phyloP scores from a whole-genome alignment of 129 eudicot species.

The Escallonia rubra region DNA sequence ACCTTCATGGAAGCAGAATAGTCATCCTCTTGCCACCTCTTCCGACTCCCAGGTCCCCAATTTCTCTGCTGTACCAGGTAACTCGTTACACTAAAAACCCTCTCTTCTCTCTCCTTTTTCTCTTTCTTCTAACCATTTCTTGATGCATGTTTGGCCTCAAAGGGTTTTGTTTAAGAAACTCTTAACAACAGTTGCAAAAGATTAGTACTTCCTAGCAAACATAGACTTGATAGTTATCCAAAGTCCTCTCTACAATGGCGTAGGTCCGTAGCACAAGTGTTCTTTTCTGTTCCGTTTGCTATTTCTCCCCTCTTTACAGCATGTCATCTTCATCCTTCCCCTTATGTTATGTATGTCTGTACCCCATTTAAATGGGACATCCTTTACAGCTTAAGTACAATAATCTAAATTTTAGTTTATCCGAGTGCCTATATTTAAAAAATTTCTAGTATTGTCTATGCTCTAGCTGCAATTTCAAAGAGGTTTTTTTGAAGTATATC shows the following conservation, averaged over 20 bases:
- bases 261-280: background rate
- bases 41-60: slow-evolving; percentile 30
- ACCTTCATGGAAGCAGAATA: slow-evolving; percentile 40
- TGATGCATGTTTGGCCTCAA: slow-evolving; percentile 17
- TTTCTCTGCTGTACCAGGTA: slow-evolving; percentile 29
- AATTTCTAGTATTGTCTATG: no score
- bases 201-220: background rate
- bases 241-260: background rate
- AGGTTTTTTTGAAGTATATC: background rate
- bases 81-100: background rate
- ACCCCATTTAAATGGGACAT: background rate
- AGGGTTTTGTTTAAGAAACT: background rate
- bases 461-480: no score
- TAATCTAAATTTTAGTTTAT: background rate
- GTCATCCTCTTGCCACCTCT: slow-evolving; percentile 35
- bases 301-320: no score
- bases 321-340: no score
- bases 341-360: no score
- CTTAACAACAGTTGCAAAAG: background rate
- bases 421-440: no score
- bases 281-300: background rate
- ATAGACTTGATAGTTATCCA: background rate
- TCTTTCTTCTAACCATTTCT: slow-evolving; percentile 13
- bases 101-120: background rate
- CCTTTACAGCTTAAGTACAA: background rate